Evolutionary conservation across 352 stramenopile species (phyloP).

Genomic region (Phytopythium oedochilum): DNA sequence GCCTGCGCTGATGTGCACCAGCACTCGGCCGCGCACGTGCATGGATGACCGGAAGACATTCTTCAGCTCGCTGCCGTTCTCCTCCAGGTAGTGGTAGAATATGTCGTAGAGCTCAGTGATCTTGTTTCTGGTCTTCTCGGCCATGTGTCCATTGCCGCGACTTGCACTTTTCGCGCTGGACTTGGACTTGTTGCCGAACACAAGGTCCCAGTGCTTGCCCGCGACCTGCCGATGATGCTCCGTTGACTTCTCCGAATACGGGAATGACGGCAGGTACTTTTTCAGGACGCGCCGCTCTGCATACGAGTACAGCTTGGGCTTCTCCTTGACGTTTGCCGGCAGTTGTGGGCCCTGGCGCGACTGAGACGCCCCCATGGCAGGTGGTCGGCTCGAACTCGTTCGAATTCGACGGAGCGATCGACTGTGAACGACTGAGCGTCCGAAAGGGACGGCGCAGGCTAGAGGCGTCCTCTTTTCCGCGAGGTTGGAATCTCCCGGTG

Average conservation of each 20-base stretch:
- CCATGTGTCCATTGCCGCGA: slow-evolving; percentile 15
- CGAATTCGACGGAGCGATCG: background rate
- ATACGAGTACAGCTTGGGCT: slow-evolving; percentile 21
- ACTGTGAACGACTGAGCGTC: no score
- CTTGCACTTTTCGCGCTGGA: slow-evolving; percentile 11
- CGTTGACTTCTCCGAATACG: slow-evolving; percentile 32
- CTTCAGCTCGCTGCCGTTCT: slow-evolving; percentile 39
- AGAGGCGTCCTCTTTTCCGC: no score
- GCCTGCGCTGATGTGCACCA: slow-evolving; percentile 47
- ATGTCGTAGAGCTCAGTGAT: slow-evolving; percentile 41
- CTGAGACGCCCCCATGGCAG: slow-evolving; percentile 16
- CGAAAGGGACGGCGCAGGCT: no score
- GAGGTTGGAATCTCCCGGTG: no score
- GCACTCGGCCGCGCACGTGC: slow-evolving; percentile 35
- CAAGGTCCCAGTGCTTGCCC: slow-evolving; percentile 33
- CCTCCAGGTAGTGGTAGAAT: slow-evolving; percentile 46
- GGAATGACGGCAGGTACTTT: slow-evolving; percentile 34
- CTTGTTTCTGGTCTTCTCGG: slow-evolving; percentile 25
- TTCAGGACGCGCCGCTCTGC: slow-evolving; percentile 30
- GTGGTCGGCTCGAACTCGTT: no score
- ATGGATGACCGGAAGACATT: slow-evolving; percentile 50
- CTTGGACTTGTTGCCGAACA: slow-evolving; percentile 23
- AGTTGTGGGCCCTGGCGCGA: slow-evolving; percentile 7
- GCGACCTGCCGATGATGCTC: slow-evolving; percentile 34
- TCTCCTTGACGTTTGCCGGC: slow-evolving; percentile 3